These are phyloP conservation scores for Penicillium lividum DNA, from an alignment of 495 filamentous ascomycete species.

Conservation along the genomic window DNA sequence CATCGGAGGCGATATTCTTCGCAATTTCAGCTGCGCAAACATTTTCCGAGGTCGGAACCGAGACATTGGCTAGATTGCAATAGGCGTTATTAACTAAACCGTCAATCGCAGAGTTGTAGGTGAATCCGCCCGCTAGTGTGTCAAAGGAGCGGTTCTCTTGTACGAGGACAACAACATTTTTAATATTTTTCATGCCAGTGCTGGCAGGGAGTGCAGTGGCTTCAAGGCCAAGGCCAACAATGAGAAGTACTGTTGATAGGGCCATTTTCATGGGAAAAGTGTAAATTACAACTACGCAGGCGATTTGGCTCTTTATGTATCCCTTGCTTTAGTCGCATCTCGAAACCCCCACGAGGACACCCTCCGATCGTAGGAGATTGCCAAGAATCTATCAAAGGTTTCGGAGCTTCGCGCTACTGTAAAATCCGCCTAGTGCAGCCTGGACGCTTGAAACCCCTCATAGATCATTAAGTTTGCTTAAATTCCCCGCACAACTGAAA, in stretches of 20 bases:
- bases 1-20: constrained; percentile 40
- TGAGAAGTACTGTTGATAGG: constrained; percentile 4
- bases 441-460: not conserved
- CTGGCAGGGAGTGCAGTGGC: constrained; percentile 12
- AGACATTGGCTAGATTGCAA: constrained; percentile 45
- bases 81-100: constrained; percentile 31
- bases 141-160: constrained; percentile 50
- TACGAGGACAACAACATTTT: constrained; percentile 46
- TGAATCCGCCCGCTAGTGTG: constrained; percentile 41
- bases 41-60: constrained; percentile 31
- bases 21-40: constrained; percentile 37
- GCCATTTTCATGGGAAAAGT: not conserved
- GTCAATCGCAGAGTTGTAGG: constrained; percentile 37
- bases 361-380: not conserved
- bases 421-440: not conserved
- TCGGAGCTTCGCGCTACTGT: not conserved
- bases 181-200: constrained; percentile 37
- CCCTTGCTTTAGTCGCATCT: not conserved
- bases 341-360: not conserved
- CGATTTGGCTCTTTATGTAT: not conserved
- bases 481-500: not conserved
- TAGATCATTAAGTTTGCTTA: not conserved
- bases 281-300: not conserved
- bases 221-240: constrained; percentile 8
- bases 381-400: not conserved